A percentile compares a stretch with the other conserved stretches of the same genome.
Evolutionary conservation across 768 basidiomycete species (phyloP).

Genomic region (Auricularia cornea): DNA sequence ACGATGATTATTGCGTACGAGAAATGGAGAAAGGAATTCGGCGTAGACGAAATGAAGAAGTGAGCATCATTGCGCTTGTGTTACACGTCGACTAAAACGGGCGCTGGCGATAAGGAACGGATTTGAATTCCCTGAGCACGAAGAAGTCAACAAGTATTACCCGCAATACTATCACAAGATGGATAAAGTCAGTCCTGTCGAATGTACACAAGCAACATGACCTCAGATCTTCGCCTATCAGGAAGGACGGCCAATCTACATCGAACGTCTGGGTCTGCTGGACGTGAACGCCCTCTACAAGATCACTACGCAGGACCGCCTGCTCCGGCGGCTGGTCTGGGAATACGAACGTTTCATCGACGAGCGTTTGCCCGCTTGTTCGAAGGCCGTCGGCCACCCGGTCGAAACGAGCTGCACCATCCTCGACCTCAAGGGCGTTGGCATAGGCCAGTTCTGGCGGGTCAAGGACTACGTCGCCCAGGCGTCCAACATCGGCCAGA

Average conservation of each 20-base stretch:
- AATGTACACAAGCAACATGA: no score
- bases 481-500: slow-evolving; percentile 73
- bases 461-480: slow-evolving; percentile 87
- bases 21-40: slow-evolving; percentile 84
- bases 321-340: slow-evolving; percentile 76
- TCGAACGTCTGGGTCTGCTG: slow-evolving; percentile 86
- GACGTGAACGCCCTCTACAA: slow-evolving; percentile 78
- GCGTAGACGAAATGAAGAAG: slow-evolving; percentile 66
- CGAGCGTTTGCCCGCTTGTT: slow-evolving; percentile 75
- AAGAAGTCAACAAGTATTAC: slow-evolving; percentile 82
- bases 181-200: slow-evolving; percentile 84
- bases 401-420: slow-evolving; percentile 98
- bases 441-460: slow-evolving; percentile 70
- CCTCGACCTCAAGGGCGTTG: slow-evolving; percentile 64
- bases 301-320: slow-evolving; percentile 78
- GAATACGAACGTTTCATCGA: slow-evolving; percentile 89
- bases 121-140: slow-evolving; percentile 81
- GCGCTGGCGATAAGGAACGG: slow-evolving; percentile 37
- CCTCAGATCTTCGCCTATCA: slow-evolving; percentile 19
- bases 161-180: slow-evolving; percentile 95
- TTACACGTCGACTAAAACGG: not conserved
- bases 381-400: slow-evolving; percentile 63
- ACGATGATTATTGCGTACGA: slow-evolving; percentile 75
- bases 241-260: slow-evolving; percentile 94
- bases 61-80: slow-evolving; percentile 25